Evolutionary conservation across 1,284 basidiomycete genomes (phyloP).

Genomic region (Sporisorium graminicola): DNA sequence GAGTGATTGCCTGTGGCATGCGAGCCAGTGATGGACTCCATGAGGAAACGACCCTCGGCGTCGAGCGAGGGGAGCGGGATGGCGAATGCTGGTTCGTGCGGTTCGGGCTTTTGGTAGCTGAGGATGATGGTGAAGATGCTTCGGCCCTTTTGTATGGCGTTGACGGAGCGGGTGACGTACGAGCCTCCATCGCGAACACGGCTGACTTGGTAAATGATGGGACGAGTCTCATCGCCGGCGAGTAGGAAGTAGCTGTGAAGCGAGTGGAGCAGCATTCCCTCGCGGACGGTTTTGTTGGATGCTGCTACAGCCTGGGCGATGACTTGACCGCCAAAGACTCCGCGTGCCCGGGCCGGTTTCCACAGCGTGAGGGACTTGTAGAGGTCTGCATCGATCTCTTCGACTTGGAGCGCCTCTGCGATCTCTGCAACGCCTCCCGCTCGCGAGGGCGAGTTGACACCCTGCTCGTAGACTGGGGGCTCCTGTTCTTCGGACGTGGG

Average conservation of each 20-base stretch:
- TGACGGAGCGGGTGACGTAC: conserved; percentile 64
- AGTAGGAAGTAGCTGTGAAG: conserved; percentile 66
- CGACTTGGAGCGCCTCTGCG: conserved; percentile 58
- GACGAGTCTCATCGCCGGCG: conserved; percentile 51
- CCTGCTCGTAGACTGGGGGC: conserved; percentile 52
- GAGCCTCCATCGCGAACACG: conserved; percentile 66
- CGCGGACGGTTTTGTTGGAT: conserved; percentile 55
- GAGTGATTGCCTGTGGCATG: conserved; percentile 42
- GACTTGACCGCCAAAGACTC: conserved; percentile 67
- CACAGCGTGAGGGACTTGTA: conserved; percentile 61
- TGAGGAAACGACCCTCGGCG: conserved; percentile 13
- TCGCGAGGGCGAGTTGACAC: conserved; percentile 46
- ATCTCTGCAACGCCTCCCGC: conserved; percentile 29
- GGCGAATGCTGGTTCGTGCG: conserved; percentile 58
- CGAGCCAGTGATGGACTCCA: conserved; percentile 43
- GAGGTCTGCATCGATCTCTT: conserved; percentile 59
- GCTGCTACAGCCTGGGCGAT: conserved; percentile 64
- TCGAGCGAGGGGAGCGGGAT: conserved; percentile 57
- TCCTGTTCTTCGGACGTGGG: conserved; percentile 57
- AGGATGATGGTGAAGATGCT: conserved; percentile 62
- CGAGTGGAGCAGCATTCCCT: conserved; percentile 55
- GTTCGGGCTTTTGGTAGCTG: conserved; percentile 66
- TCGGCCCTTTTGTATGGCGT: conserved; percentile 57
- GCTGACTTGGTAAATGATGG: conserved; percentile 63
- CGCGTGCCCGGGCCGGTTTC: conserved; percentile 60